Conservation (phyloP, 2,329 filamentous ascomycete species). For the Rutstroemia sp. region DNA sequence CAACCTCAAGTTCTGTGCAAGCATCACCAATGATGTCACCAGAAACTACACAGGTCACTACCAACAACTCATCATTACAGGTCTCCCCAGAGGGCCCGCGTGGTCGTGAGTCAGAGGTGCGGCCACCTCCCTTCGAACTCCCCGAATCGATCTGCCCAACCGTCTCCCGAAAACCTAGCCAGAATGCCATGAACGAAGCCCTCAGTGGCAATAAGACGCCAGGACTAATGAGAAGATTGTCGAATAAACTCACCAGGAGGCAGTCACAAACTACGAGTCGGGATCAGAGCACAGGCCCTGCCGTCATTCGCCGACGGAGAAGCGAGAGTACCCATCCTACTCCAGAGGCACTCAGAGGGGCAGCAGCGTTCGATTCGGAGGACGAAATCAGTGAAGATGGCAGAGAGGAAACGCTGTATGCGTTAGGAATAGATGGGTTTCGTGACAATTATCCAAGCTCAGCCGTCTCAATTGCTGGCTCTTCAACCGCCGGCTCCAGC, state of each 20-base stretch:
- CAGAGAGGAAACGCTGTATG: slow-evolving; percentile 34
- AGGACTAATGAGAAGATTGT: slow-evolving; percentile 74
- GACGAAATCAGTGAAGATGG: slow-evolving; percentile 47
- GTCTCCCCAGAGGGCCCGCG: slow-evolving; percentile 58
- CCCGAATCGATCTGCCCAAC: slow-evolving; percentile 58
- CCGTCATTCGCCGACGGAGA: slow-evolving; percentile 68
- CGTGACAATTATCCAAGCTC: slow-evolving; percentile 42
- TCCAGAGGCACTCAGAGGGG: slow-evolving; percentile 37
- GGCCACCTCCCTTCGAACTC: slow-evolving; percentile 55
- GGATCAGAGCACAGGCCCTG: slow-evolving; percentile 83
- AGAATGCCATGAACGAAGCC: slow-evolving; percentile 56
- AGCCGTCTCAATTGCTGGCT: slow-evolving; percentile 36
- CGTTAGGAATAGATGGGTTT: slow-evolving; percentile 35
- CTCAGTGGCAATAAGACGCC: slow-evolving; percentile 50
- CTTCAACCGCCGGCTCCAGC: slow-evolving; percentile 21
- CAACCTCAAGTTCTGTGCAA: slow-evolving; percentile 45
- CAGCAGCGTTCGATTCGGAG: slow-evolving; percentile 46
- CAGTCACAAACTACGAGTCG: slow-evolving; percentile 70
- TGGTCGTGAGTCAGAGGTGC: slow-evolving; percentile 45
- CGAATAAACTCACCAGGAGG: slow-evolving; percentile 70
- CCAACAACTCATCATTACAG: slow-evolving; percentile 56
- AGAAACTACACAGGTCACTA: slow-evolving; percentile 41
- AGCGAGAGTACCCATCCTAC: slow-evolving; percentile 81
- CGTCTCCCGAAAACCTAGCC: slow-evolving; percentile 50
- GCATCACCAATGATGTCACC: slow-evolving; percentile 52